Conservation (phyloP, 129 eudicot species). For the Cynara cardunculus region DNA sequence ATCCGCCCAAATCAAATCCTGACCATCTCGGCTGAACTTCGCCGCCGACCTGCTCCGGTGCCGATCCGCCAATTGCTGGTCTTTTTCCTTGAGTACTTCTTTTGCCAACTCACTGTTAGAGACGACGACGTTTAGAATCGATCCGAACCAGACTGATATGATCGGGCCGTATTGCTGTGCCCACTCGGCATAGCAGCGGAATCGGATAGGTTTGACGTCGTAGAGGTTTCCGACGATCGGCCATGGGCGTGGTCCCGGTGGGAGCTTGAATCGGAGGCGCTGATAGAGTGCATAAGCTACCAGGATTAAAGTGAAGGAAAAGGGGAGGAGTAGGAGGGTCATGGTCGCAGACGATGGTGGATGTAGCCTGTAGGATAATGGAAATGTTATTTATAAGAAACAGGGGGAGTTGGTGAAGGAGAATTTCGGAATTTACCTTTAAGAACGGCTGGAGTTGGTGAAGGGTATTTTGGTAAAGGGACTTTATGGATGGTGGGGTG, state of each 20-base stretch:
- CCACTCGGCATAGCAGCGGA: constrained; percentile 73
- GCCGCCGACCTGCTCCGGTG: constrained; percentile 60
- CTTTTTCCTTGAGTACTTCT: constrained; percentile 64
- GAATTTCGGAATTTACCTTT: constrained; percentile 7
- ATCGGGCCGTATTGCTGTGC: constrained; percentile 65
- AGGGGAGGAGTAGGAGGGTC: constrained; percentile 27
- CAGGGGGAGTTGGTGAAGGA: constrained; percentile 49
- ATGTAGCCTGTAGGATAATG: neutral
- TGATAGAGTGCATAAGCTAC: constrained; percentile 36
- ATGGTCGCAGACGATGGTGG: constrained; percentile 8
- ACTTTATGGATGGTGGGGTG: neutral
- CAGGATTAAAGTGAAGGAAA: constrained; percentile 13
- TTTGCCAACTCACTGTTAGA: constrained; percentile 51
- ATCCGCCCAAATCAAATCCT: constrained; percentile 82
- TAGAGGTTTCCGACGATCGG: constrained; percentile 82
- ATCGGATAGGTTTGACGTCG: constrained; percentile 61
- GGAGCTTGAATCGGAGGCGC: constrained; percentile 57
- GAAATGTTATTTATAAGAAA: constrained; percentile 4
- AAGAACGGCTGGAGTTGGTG: constrained; percentile 21
- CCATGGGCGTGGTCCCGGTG: constrained; percentile 72
- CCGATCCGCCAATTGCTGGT: constrained; percentile 70
- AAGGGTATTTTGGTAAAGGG: constrained; percentile 16
- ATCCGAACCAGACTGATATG: constrained; percentile 72
- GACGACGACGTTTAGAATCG: constrained; percentile 51
- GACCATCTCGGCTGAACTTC: constrained; percentile 55